These are phyloP conservation scores for Neurospora sp. DNA, from an alignment of 495 filamentous ascomycete species.

Conservation along the genomic window DNA sequence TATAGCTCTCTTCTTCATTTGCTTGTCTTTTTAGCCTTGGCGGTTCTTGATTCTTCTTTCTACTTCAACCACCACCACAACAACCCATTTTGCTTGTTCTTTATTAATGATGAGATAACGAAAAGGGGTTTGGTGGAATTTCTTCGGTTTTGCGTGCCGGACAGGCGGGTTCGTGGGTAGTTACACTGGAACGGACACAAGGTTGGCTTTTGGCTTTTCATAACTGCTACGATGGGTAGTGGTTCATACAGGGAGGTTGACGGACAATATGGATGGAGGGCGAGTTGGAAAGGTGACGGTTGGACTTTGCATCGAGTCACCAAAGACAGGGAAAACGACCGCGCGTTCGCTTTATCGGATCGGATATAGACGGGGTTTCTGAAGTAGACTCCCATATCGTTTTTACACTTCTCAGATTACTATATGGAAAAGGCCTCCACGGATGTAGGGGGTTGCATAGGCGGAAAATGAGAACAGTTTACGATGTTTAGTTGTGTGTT, in stretches of 20 bases:
- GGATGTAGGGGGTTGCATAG: neutral
- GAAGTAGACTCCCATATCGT: neutral
- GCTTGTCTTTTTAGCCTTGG: neutral
- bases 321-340: neutral
- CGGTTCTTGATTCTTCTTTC: neutral
- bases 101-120: slow-evolving; percentile 5
- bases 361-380: neutral
- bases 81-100: neutral
- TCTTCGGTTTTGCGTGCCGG: neutral
- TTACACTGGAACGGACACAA: neutral
- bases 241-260: neutral
- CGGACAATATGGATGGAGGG: neutral
- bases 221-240: neutral
- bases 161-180: neutral
- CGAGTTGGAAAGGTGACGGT: neutral
- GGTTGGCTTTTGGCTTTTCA: neutral
- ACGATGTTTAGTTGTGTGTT: neutral
- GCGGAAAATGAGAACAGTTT: neutral
- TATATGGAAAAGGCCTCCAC: neutral
- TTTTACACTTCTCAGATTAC: neutral
- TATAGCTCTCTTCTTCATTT: neutral
- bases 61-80: neutral
- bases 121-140: neutral
- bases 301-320: neutral
- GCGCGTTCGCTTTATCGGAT: neutral